These are phyloP conservation scores for Triticum monococcum DNA, from an alignment of 176 grass and related monocot genomes.

Conservation along the genomic window DNA sequence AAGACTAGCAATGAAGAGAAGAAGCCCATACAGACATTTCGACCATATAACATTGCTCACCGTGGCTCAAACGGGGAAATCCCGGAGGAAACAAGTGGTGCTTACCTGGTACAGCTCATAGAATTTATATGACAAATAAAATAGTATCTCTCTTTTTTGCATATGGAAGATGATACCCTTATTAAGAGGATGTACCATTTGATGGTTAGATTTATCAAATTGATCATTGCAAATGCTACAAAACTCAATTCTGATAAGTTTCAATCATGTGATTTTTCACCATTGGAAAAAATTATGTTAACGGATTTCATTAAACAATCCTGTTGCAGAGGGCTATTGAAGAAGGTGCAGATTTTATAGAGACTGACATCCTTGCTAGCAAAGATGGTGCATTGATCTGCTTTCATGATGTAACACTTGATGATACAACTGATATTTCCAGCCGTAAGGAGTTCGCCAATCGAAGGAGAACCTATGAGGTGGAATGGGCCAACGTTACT, in stretches of 20 bases:
- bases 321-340: constrained; percentile 77
- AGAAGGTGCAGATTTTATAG: constrained; percentile 98
- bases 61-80: constrained; percentile 96
- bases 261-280: neutral
- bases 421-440: constrained; percentile 70
- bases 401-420: constrained; percentile 97
- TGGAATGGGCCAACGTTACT: constrained; percentile 67
- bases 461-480: constrained; percentile 90
- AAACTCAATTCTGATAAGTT: constrained; percentile 2
- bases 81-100: constrained; percentile 86
- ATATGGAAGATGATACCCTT: neutral
- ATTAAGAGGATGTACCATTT: neutral
- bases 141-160: constrained; percentile 1
- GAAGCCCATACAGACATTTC: constrained; percentile 68
- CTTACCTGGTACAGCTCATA: constrained; percentile 70
- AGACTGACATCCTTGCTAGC: constrained; percentile 86
- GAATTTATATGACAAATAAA: neutral
- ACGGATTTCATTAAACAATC: neutral
- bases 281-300: neutral
- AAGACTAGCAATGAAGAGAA: constrained; percentile 45
- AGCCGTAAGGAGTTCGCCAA: constrained; percentile 59
- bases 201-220: neutral
- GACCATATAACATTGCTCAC: constrained; percentile 96
- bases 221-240: neutral
- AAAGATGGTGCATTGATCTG: constrained; percentile 88